These are phyloP conservation scores for Corniculantispora saksenae DNA, from an alignment of 2,329 filamentous ascomycete species.

Conservation along the genomic window DNA sequence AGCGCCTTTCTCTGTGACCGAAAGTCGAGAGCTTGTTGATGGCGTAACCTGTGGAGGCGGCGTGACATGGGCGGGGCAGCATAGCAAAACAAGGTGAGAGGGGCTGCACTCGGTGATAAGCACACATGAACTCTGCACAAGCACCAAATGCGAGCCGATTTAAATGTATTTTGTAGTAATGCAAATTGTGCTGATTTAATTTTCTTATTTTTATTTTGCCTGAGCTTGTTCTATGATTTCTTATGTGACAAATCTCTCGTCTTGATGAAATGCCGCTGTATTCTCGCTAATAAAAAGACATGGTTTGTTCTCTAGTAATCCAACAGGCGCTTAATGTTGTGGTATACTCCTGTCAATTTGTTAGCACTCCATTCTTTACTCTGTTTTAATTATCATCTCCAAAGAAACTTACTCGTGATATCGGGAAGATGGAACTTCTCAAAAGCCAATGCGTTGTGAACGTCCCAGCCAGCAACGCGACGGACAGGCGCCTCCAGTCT, in stretches of 20 bases:
- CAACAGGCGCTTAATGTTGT: conserved; percentile 66
- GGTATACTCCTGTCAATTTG: conserved; percentile 61
- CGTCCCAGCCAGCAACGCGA: conserved; percentile 86
- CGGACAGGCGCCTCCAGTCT: conserved; percentile 82
- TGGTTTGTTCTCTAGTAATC: conserved; percentile 55
- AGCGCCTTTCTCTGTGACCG: neutral
- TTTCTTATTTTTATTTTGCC: conserved; percentile 1
- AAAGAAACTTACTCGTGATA: conserved; percentile 69
- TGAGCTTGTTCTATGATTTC: conserved; percentile 2
- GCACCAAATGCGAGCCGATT: neutral
- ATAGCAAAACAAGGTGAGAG: conserved; percentile 4
- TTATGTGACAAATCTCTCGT: neutral
- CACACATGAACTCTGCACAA: neutral
- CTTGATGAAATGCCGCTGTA: conserved; percentile 2
- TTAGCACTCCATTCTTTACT: neutral
- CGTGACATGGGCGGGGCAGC: conserved; percentile 18
- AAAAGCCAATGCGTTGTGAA: conserved; percentile 76
- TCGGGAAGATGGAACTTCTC: conserved; percentile 84
- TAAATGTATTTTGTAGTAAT: neutral
- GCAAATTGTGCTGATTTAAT: neutral
- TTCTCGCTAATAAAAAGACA: conserved; percentile 6
- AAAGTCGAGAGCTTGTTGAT: conserved; percentile 14
- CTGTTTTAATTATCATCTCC: neutral
- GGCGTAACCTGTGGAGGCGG: conserved; percentile 18
- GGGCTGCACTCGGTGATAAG: neutral